Conservation (phyloP, 2,329 filamentous ascomycete species). For the Didymella lethalis region DNA sequence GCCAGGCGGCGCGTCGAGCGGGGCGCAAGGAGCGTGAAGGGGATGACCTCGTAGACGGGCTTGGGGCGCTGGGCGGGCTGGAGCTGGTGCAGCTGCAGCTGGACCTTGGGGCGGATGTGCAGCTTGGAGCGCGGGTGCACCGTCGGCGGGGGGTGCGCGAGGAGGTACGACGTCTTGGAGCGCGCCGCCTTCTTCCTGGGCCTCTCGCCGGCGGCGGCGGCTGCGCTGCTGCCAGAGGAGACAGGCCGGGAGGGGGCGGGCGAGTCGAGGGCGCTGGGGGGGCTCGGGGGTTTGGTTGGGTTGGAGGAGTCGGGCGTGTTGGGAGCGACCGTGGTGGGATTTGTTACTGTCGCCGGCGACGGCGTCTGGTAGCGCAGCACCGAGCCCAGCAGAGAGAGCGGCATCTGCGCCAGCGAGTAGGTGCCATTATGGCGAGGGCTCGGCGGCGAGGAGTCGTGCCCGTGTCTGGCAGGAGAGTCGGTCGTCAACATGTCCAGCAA, state of each 20-base stretch:
- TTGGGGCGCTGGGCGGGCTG: constrained; percentile 66
- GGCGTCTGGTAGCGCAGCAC: constrained; percentile 38
- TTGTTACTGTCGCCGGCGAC: constrained; percentile 22
- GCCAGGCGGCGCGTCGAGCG: constrained; percentile 61
- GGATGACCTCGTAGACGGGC: constrained; percentile 77
- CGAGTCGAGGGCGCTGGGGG: constrained; percentile 25
- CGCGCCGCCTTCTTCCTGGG: constrained; percentile 58
- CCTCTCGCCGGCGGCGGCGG: constrained; percentile 45
- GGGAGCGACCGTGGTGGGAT: not conserved
- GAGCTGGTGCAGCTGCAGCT: constrained; percentile 77
- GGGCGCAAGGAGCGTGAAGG: constrained; percentile 67
- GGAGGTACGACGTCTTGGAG: constrained; percentile 68
- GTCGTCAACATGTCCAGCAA: constrained; percentile 51
- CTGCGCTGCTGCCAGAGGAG: constrained; percentile 49
- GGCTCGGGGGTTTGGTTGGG: not conserved
- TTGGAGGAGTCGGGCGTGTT: no score
- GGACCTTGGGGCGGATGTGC: constrained; percentile 70
- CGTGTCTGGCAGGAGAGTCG: constrained; percentile 46
- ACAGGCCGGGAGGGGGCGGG: constrained; percentile 45
- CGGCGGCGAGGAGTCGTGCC: constrained; percentile 36
- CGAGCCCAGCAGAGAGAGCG: constrained; percentile 46
- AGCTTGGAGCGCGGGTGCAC: constrained; percentile 66
- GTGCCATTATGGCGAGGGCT: constrained; percentile 31
- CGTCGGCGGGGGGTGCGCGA: constrained; percentile 72
- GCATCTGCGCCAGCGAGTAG: constrained; percentile 42